A percentile compares a stretch with the other conserved stretches of the same genome.
Conservation (phyloP, 805 yeast genomes). For the Myxozyma lipomycoides region DNA sequence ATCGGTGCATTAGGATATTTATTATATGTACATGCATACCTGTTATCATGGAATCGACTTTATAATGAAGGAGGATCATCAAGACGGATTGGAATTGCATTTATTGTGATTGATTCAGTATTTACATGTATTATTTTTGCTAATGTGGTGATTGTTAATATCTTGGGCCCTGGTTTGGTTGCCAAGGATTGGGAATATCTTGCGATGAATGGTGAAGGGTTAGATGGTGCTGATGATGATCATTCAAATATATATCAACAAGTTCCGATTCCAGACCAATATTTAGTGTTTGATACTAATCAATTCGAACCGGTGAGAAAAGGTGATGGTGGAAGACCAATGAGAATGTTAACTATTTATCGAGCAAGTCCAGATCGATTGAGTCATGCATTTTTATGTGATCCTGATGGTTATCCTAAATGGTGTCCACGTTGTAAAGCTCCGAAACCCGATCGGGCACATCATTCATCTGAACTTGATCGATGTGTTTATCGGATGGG, state of each 20-base stretch:
- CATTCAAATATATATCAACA: not conserved
- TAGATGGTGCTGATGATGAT: conserved; percentile 22
- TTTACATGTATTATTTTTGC: conserved; percentile 32
- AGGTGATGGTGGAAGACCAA: not conserved
- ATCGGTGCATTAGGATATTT: conserved; percentile 40
- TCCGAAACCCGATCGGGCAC: conserved; percentile 63
- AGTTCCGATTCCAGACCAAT: not conserved
- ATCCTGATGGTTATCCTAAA: conserved; percentile 65
- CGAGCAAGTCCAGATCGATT: conserved; percentile 34
- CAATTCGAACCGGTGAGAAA: conserved; percentile 10
- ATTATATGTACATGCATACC: conserved; percentile 45
- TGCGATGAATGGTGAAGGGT: conserved; percentile 32
- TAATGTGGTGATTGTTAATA: conserved; percentile 47
- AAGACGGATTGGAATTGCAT: conserved; percentile 40
- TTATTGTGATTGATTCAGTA: conserved; percentile 38
- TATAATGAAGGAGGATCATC: conserved; percentile 12
- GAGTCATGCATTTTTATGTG: conserved; percentile 65
- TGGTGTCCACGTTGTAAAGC: conserved; percentile 70
- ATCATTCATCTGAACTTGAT: conserved; percentile 57
- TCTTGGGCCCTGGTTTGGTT: conserved; percentile 59
- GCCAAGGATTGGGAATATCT: conserved; percentile 39
- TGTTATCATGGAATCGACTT: conserved; percentile 44
- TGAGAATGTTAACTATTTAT: not conserved
- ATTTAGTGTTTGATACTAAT: conserved; percentile 1
- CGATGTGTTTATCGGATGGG: conserved; percentile 68